Evolutionary conservation across 352 stramenopile genomes (phyloP).

Genomic region (Pythium aquatile): DNA sequence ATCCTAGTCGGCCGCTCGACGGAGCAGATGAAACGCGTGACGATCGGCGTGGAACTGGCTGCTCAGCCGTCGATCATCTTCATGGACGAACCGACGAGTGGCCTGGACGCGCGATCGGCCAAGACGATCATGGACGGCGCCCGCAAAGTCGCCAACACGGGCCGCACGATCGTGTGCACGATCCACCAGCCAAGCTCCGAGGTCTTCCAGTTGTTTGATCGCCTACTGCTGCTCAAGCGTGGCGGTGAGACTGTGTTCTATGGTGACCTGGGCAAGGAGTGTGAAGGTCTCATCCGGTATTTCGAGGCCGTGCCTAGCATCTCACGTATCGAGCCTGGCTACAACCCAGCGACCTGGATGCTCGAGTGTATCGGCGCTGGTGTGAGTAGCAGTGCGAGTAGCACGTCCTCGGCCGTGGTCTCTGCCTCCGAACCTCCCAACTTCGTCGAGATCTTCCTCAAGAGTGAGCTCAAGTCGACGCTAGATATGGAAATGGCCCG

Average conservation of each 20-base stretch:
- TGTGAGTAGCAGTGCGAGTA: constrained; percentile 19
- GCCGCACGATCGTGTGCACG: constrained; percentile 76
- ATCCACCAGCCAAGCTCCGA: constrained; percentile 29
- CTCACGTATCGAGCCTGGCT: constrained; percentile 30
- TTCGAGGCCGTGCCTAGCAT: constrained; percentile 46
- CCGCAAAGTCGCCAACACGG: constrained; percentile 60
- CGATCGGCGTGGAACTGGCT: constrained; percentile 87
- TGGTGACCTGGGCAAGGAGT: constrained; percentile 21
- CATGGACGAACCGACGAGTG: constrained; percentile 26
- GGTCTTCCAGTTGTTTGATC: constrained; percentile 20
- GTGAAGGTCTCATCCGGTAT: constrained; percentile 37
- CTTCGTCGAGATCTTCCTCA: constrained; percentile 16
- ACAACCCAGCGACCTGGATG: constrained; percentile 37
- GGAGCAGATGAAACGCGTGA: constrained; percentile 42
- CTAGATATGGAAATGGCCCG: constrained; percentile 12
- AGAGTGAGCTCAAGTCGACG: not conserved
- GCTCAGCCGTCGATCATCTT: constrained; percentile 44
- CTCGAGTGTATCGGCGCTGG: constrained; percentile 40
- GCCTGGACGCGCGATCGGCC: constrained; percentile 19
- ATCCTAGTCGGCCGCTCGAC: constrained; percentile 33
- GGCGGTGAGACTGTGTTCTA: constrained; percentile 18
- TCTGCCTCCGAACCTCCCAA: constrained; percentile 7
- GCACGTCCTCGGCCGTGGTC: not conserved
- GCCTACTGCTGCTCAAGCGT: constrained; percentile 6
- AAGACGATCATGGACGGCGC: constrained; percentile 58